phyloP scores from a whole-genome alignment of 176 grass and related monocot species.

The Carex pumila region DNA sequence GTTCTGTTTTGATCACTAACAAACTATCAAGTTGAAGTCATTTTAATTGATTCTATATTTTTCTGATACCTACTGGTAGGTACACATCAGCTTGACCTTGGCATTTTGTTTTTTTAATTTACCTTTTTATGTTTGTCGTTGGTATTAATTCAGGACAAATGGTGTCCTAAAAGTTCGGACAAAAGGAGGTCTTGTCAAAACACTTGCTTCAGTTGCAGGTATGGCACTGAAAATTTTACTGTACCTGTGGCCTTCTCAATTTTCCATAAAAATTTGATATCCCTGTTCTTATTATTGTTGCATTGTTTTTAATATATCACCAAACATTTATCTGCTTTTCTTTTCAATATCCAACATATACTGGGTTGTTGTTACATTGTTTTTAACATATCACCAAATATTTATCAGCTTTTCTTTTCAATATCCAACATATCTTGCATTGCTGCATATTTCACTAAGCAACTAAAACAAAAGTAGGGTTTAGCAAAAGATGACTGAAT shows the following conservation, averaged over 20 bases:
- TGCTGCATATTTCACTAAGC: neutral
- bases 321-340: neutral
- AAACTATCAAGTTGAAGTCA: neutral
- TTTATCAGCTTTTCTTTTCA: neutral
- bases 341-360: too few relatives aligned
- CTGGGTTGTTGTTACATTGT: neutral
- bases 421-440: neutral
- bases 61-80: neutral
- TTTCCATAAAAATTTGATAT: neutral
- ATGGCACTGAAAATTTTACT: neutral
- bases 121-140: slow-evolving; percentile 19
- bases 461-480: neutral
- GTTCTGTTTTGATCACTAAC: neutral
- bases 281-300: neutral
- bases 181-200: slow-evolving; percentile 38
- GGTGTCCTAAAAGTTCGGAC: slow-evolving; percentile 29
- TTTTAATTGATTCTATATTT: neutral
- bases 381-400: neutral
- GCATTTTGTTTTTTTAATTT: neutral
- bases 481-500: neutral
- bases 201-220: slow-evolving; percentile 64
- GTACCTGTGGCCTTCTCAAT: neutral
- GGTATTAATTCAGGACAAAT: slow-evolving; percentile 41
- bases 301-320: neutral
- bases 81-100: neutral